Evolutionary conservation across 2,329 filamentous ascomycete genomes (phyloP).

Genomic region (Botrytis fabae): DNA sequence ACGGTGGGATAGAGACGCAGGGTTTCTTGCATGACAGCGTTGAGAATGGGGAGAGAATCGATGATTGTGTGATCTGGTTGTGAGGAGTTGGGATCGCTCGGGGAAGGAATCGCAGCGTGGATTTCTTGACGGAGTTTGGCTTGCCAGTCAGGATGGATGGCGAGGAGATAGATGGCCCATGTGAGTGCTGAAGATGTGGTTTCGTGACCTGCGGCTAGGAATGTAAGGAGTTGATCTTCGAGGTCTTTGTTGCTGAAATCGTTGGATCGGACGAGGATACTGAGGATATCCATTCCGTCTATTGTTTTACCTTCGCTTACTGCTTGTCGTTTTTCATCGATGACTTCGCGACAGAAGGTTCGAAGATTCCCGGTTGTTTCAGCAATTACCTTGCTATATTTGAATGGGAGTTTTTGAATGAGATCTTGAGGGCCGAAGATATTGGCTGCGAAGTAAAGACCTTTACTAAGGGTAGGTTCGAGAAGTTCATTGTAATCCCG

Average conservation of each 20-base stretch:
- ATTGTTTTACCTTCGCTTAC: slow-evolving; percentile 41
- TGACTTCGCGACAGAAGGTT: slow-evolving; percentile 63
- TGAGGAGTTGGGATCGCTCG: slow-evolving; percentile 22
- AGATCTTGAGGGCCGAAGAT: slow-evolving; percentile 64
- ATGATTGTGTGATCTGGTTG: slow-evolving; percentile 49
- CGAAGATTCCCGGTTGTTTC: slow-evolving; percentile 59
- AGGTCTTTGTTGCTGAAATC: slow-evolving; percentile 75
- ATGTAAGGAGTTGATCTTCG: slow-evolving; percentile 84
- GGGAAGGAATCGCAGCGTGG: slow-evolving; percentile 45
- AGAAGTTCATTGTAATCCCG: slow-evolving; percentile 57
- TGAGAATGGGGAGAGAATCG: slow-evolving; percentile 65
- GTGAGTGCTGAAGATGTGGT: slow-evolving; percentile 73
- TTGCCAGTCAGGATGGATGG: slow-evolving; percentile 59
- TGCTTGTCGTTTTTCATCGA: slow-evolving; percentile 63
- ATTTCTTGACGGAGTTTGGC: slow-evolving; percentile 61
- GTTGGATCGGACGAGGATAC: slow-evolving; percentile 72
- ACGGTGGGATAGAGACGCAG: slow-evolving; percentile 69
- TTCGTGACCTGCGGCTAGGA: slow-evolving; percentile 77
- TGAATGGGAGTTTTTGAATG: slow-evolving; percentile 62
- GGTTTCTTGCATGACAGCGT: slow-evolving; percentile 66
- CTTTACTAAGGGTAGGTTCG: slow-evolving; percentile 51
- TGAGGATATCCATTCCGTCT: slow-evolving; percentile 67
- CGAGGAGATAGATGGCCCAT: slow-evolving; percentile 60
- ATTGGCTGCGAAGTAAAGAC: slow-evolving; percentile 56
- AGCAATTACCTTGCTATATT: slow-evolving; percentile 64